These are phyloP conservation scores for Cytospora mali DNA, from an alignment of 2,329 filamentous ascomycete species.

Conservation along the genomic window DNA sequence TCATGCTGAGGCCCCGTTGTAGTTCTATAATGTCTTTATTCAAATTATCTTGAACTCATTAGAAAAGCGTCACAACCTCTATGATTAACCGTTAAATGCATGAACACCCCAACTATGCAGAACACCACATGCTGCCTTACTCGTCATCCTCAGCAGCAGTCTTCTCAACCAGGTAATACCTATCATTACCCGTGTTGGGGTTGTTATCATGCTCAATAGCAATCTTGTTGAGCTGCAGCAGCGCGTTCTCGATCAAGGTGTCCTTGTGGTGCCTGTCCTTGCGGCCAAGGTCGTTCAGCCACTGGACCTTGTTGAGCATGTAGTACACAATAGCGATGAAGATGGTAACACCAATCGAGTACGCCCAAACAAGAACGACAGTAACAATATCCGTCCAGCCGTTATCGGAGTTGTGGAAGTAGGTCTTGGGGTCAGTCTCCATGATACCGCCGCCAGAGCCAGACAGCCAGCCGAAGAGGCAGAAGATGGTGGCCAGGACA, in stretches of 20 bases:
- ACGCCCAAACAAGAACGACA: constrained; percentile 65
- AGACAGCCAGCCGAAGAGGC: constrained; percentile 73
- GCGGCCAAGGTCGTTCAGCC: constrained; percentile 64
- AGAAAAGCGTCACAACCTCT: background rate
- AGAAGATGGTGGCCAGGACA: constrained; percentile 72
- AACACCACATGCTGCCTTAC: constrained; percentile 9
- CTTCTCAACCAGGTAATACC: constrained; percentile 28
- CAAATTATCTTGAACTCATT: background rate
- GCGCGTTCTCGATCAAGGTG: constrained; percentile 67
- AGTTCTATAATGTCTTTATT: background rate
- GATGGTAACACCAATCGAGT: constrained; percentile 67
- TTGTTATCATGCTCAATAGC: constrained; percentile 61
- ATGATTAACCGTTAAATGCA: background rate
- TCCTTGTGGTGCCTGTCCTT: constrained; percentile 64
- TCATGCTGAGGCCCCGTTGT: too few relatives aligned
- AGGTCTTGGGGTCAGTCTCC: constrained; percentile 30
- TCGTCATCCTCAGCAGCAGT: constrained; percentile 28
- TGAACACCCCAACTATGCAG: background rate
- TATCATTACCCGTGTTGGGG: constrained; percentile 18
- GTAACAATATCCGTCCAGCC: constrained; percentile 58
- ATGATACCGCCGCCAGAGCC: constrained; percentile 37
- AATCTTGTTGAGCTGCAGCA: constrained; percentile 65
- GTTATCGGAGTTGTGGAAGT: constrained; percentile 32
- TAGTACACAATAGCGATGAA: constrained; percentile 68
- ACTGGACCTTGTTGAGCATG: constrained; percentile 59